These are phyloP conservation scores for Saccharum officinarum DNA, from an alignment of 176 grass and related monocot genomes.

Conservation along the genomic window DNA sequence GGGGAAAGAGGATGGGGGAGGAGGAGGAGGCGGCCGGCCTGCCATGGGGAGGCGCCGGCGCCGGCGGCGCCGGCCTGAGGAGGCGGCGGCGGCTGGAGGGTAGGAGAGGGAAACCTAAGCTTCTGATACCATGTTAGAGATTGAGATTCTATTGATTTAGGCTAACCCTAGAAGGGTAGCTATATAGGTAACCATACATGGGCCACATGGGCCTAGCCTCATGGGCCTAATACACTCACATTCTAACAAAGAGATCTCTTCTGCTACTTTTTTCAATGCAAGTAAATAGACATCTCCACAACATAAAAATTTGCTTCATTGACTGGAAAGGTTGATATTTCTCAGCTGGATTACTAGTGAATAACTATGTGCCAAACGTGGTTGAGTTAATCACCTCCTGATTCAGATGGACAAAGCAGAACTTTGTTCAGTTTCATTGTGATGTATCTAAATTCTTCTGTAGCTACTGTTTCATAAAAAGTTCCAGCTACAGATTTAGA, in stretches of 20 bases:
- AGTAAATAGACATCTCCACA: constrained; percentile 20
- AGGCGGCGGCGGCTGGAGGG: too few species aligned
- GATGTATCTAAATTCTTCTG: not conserved
- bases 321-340: not conserved
- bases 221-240: too few species aligned
- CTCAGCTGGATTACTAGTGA: not conserved
- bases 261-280: not conserved
- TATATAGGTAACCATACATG: too few species aligned
- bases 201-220: too few species aligned
- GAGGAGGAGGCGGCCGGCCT: too few species aligned
- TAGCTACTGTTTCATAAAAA: constrained; percentile 8
- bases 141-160: too few species aligned
- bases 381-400: not conserved
- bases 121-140: too few species aligned
- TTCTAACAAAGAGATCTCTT: constrained; percentile 11
- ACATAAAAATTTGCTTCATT: constrained; percentile 2
- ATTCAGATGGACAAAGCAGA: constrained; percentile 22
- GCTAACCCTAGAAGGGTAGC: too few species aligned
- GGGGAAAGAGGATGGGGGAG: too few species aligned
- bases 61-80: too few species aligned
- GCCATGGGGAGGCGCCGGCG: too few species aligned
- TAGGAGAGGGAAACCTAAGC: too few species aligned
- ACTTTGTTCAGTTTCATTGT: constrained; percentile 2
- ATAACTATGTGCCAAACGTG: constrained; percentile 2
- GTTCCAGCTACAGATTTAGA: not conserved